These are phyloP conservation scores for Naganishia liquefaciens DNA, from an alignment of 1,284 basidiomycete genomes.

Conservation along the genomic window DNA sequence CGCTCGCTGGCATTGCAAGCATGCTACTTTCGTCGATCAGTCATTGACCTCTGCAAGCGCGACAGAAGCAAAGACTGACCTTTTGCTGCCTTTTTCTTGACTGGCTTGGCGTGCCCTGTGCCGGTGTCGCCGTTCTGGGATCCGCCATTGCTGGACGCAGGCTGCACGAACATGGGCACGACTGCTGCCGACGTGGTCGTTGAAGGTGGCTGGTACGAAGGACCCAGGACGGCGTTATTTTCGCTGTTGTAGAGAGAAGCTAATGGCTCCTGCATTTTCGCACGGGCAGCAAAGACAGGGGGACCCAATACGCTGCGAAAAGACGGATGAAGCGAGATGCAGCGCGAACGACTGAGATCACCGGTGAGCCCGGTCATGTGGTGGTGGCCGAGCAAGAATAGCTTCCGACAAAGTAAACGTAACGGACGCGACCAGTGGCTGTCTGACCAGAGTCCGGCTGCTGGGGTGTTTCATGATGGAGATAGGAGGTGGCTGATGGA, in stretches of 20 bases:
- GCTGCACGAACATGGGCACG: neutral
- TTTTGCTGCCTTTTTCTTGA: conserved; percentile 37
- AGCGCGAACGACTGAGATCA: no score
- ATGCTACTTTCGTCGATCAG: conserved; percentile 58
- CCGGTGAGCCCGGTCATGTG: neutral
- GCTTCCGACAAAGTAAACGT: conserved; percentile 20
- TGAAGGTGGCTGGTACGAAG: conserved; percentile 10
- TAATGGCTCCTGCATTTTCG: conserved; percentile 5
- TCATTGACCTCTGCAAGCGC: neutral
- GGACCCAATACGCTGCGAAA: no score
- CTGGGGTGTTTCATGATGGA: neutral
- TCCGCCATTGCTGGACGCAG: neutral
- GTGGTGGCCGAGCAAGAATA: no score
- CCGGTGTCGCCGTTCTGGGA: conserved; percentile 12
- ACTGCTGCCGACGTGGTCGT: neutral
- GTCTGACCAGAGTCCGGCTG: neutral
- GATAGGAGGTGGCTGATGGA: neutral
- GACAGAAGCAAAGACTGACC: conserved; percentile 9
- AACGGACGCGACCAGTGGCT: neutral
- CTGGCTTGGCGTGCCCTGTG: conserved; percentile 7
- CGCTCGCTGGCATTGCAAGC: conserved; percentile 87
- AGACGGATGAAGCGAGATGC: neutral
- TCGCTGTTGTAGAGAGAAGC: neutral
- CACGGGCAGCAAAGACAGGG: no score
- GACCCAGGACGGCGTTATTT: conserved; percentile 11